Base-by-base conservation (phyloP, 495 filamentous ascomycete species). In the Bathelium albidoporum region DNA sequence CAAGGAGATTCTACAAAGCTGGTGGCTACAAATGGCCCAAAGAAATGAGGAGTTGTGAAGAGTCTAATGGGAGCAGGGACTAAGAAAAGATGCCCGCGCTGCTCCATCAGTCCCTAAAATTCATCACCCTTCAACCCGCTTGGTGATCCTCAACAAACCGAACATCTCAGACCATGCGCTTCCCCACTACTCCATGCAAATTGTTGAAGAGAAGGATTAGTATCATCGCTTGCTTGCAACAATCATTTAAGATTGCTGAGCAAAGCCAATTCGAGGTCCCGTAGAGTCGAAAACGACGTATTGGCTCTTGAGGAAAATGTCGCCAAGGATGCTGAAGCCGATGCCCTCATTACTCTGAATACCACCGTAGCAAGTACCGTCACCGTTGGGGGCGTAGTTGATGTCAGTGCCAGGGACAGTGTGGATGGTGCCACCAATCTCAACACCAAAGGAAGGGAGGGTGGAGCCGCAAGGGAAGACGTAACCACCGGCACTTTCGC, bases 281-380 rank as follows among this genome's bases (percentile, higher is more conserved):
- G 75, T 75, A 34, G 79, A 76, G 62, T 91, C 83, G 67, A 91
- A 91, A 2, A 94, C 84, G 22, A 87, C 88, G 69, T 87, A 91
- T 66, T 89, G 85, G 64, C 82, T 81, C 80, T 92, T 91, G 65
- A 94, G 80, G 69, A 89, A 89, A 55, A 91, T 80, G 64, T 91
- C 89, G 44, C 89, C 89, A 60, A 86, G 85, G 73, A 94, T 90
- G 62, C 80, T 80, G 70, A 89, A 83, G 26, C 79, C 82, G 29
- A 89, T 78, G 59, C 83, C 84, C 16, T 75, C 73, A 73, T 86
- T 83, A 60, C 72, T 62, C 67, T 77, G 75, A 36, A 77, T 72
- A 28, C 76, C 73, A 18, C 74, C 69, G 22, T 72, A 74, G 68
- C 76, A 78, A 28, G 66, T 71, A 1, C 52, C 59, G 11, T 64